These are phyloP conservation scores for Suhomyces kunorum DNA, from an alignment of 1,139 yeast species.

Conservation along the genomic window DNA sequence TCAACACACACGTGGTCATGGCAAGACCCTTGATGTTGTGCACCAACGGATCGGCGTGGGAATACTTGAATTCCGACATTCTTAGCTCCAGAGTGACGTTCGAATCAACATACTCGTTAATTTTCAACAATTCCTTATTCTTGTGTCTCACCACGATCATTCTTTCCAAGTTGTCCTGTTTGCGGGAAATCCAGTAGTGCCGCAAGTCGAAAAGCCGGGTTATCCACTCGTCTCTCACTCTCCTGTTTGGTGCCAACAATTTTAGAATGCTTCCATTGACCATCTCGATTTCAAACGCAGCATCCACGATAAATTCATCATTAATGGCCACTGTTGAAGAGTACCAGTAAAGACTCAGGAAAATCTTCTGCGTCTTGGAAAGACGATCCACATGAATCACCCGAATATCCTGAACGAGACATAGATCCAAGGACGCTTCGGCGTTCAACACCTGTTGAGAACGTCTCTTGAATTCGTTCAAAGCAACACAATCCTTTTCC, in stretches of 20 bases:
- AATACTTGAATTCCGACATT: conserved; percentile 56
- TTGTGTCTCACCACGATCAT: conserved; percentile 40
- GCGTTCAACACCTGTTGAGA: conserved; percentile 57
- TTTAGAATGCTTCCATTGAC: conserved; percentile 48
- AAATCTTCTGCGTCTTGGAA: conserved; percentile 33
- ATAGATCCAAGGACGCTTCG: conserved; percentile 61
- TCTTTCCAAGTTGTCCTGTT: conserved; percentile 41
- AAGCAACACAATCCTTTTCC: conserved; percentile 55
- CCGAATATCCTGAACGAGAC: conserved; percentile 44
- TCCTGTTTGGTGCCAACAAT: conserved; percentile 56
- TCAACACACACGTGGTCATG: conserved; percentile 57
- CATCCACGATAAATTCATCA: conserved; percentile 38
- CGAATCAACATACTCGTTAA: conserved; percentile 62
- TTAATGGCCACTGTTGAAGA: conserved; percentile 22
- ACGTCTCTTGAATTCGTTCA: conserved; percentile 64
- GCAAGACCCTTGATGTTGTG: conserved; percentile 61
- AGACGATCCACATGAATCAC: conserved; percentile 30
- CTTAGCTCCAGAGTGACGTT: conserved; percentile 51
- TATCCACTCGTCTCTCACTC: conserved; percentile 68
- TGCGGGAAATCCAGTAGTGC: conserved; percentile 61
- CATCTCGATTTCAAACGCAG: conserved; percentile 56
- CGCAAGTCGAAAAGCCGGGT: conserved; percentile 43
- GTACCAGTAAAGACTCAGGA: conserved; percentile 51
- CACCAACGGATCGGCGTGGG: conserved; percentile 53
- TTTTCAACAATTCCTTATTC: conserved; percentile 49